These are phyloP conservation scores for Coemansia sp. DNA, from an alignment of 192 early-diverging fungal species.

Conservation along the genomic window DNA sequence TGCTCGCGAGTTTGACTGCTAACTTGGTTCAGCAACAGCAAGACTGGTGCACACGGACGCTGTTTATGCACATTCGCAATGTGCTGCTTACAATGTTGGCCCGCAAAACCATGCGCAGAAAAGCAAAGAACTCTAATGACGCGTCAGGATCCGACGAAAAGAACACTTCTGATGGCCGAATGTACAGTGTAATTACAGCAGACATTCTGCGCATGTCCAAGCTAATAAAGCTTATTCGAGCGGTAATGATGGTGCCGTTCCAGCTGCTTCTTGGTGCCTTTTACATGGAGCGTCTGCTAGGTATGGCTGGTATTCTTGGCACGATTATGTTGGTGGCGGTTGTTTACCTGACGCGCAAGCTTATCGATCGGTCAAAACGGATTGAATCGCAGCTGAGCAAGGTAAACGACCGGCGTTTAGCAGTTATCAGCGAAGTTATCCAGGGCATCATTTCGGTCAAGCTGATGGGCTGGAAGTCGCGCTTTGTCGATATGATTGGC, in stretches of 20 bases:
- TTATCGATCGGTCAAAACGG: slow-evolving; percentile 50
- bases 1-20: slow-evolving; percentile 42
- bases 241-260: slow-evolving; percentile 57
- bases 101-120: slow-evolving; percentile 58
- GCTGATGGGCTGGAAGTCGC: slow-evolving; percentile 77
- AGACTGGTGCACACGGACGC: slow-evolving; percentile 60
- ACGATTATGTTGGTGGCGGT: slow-evolving; percentile 62
- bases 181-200: slow-evolving; percentile 65
- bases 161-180: slow-evolving; percentile 51
- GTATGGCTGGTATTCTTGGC: slow-evolving; percentile 73
- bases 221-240: slow-evolving; percentile 51
- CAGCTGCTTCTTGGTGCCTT: slow-evolving; percentile 65
- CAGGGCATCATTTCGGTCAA: slow-evolving; percentile 89
- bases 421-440: slow-evolving; percentile 74
- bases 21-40: slow-evolving; percentile 60
- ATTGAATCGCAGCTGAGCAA: slow-evolving; percentile 58
- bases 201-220: slow-evolving; percentile 64
- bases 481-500: slow-evolving; percentile 68
- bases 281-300: slow-evolving; percentile 72
- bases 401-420: slow-evolving; percentile 71
- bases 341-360: slow-evolving; percentile 53
- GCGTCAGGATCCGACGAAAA: background rate
- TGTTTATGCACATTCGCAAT: slow-evolving; percentile 59
- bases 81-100: slow-evolving; percentile 62
- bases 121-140: background rate